These are phyloP conservation scores for Fonsecaea multimorphosa DNA, from an alignment of 2,329 filamentous ascomycete genomes.

Conservation along the genomic window DNA sequence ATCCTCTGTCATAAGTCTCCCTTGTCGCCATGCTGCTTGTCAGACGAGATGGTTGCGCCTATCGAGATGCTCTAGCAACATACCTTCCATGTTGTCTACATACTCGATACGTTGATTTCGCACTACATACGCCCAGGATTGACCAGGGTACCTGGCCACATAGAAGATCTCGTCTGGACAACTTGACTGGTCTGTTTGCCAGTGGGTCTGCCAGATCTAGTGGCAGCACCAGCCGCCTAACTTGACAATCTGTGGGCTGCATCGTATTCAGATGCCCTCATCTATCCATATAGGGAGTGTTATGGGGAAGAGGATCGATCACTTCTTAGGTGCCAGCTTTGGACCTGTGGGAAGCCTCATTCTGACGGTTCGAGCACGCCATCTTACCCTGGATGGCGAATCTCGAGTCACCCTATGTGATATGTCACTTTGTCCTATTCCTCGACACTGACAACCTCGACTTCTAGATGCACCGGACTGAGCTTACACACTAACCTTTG, in stretches of 20 bases:
- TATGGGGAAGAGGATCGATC: no score
- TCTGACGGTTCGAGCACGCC: conserved; percentile 4
- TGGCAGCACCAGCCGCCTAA: neutral
- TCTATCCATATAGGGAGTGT: neutral
- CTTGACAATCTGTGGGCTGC: neutral
- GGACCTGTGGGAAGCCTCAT: neutral
- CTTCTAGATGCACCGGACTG: neutral
- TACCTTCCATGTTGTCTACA: no score
- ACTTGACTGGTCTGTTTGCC: neutral
- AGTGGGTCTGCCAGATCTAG: neutral
- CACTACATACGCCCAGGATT: neutral
- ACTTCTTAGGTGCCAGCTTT: neutral
- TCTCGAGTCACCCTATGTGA: neutral
- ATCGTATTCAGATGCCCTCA: neutral
- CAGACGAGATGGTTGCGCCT: no score
- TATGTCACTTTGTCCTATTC: neutral
- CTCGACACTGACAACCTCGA: neutral
- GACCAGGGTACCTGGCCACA: neutral
- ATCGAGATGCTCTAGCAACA: no score
- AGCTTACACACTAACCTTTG: neutral
- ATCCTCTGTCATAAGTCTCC: no score
- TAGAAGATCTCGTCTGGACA: neutral
- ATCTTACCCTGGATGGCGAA: conserved; percentile 11
- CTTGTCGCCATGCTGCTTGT: no score
- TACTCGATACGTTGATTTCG: no score